Evolutionary conservation across 805 yeast genomes (phyloP).

Genomic region (Phaffomyces opuntiae): DNA sequence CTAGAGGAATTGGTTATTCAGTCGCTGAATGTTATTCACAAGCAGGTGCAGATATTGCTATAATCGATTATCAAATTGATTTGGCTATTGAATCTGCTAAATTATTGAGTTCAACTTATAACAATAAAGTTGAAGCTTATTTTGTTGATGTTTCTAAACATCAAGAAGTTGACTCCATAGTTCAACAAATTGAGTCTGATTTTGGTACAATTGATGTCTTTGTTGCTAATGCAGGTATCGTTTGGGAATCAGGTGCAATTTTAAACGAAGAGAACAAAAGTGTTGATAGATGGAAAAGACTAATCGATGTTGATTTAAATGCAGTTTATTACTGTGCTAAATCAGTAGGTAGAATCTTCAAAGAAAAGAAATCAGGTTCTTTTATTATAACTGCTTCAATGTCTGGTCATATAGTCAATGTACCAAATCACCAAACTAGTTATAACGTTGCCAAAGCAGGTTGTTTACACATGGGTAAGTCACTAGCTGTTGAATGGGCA

Average conservation of each 20-base stretch:
- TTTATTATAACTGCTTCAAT: conserved; percentile 82
- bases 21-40: conserved; percentile 82
- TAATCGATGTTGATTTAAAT: conserved; percentile 69
- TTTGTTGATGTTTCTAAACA: conserved; percentile 27
- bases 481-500: conserved; percentile 87
- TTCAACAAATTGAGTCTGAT: conserved; percentile 44
- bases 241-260: conserved; percentile 66
- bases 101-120: conserved; percentile 53
- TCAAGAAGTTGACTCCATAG: conserved; percentile 21
- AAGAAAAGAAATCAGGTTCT: conserved; percentile 69
- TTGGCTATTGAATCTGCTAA: conserved; percentile 33
- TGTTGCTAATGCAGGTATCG: conserved; percentile 87
- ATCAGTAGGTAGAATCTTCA: conserved; percentile 65
- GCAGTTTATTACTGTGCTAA: conserved; percentile 80
- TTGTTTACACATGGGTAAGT: conserved; percentile 64
- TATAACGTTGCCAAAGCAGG: conserved; percentile 89
- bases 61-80: conserved; percentile 22
- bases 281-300: conserved; percentile 55
- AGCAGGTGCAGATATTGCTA: conserved; percentile 82
- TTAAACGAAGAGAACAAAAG: conserved; percentile 34
- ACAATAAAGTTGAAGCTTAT: conserved; percentile 58
- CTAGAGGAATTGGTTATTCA: conserved; percentile 76
- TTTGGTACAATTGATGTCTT: conserved; percentile 73
- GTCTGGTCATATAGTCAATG: conserved; percentile 82
- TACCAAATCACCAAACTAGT: conserved; percentile 81